Percentiles rank a stretch among this genome's conserved stretches.
Evolutionary conservation across 139 green algal genomes (phyloP).

Genomic region (Tetraselmis striata): DNA sequence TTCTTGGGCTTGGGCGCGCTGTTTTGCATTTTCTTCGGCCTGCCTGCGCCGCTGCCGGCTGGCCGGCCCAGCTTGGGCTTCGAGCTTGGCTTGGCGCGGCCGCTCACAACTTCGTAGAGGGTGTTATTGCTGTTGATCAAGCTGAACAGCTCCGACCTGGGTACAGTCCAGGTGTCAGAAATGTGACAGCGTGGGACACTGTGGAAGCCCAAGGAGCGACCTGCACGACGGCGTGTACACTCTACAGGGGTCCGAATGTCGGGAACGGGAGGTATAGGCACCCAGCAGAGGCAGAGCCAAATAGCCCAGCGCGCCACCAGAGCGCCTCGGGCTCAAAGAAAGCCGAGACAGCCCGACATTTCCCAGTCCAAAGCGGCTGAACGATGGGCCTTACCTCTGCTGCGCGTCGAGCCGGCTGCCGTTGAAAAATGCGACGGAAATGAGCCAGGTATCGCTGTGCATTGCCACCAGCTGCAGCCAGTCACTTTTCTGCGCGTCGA

Average conservation of each 20-base stretch:
- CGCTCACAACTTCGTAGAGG: conserved; percentile 77
- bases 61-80: conserved; percentile 12
- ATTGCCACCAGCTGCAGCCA: conserved; percentile 50
- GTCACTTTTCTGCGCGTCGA: conserved; percentile 36
- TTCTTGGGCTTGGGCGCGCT: conserved; percentile 7
- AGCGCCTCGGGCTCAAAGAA: no score
- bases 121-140: conserved; percentile 83
- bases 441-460: conserved; percentile 48
- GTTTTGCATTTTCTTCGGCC: conserved; percentile 10
- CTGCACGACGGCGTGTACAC: no score
- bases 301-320: no score
- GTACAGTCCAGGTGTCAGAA: no score
- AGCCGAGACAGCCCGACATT: no score
- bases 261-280: no score
- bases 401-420: conserved; percentile 38
- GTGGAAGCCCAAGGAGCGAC: no score
- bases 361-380: no score
- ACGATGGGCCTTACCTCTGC: no score
- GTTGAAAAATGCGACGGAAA: conserved; percentile 52
- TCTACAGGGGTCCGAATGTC: no score
- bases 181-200: no score
- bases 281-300: no score
- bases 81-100: conserved; percentile 17
- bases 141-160: conserved; percentile 73
- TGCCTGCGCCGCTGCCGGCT: conserved; percentile 1